Evolutionary conservation across 495 filamentous ascomycete genomes (phyloP), one percentile per base, ranked within the genome.

Genomic region (Friedmanniomyces endolithicus): DNA sequence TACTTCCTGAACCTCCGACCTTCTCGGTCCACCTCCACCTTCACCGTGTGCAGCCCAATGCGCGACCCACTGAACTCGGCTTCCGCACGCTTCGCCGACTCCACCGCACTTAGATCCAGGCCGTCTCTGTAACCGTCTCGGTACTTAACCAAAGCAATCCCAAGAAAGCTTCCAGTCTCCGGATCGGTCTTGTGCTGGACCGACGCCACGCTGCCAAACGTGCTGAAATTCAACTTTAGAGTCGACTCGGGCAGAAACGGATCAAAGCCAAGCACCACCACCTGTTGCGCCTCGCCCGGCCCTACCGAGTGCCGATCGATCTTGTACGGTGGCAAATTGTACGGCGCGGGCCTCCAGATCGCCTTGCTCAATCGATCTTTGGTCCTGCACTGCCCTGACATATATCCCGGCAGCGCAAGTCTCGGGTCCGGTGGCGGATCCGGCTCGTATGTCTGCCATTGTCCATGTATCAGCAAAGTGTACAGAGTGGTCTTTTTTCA

Each of bases 251-350:
- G 77, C 44, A 64, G 29, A 57, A 99, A 71, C 6, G 92, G 88
- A 68, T 96, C 90, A 65, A 96, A 94, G 3, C 90, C 88, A n/a
- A 80, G 88, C 19, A 95, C 86, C 11, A 95, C 83, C 43, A 99
- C 80, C 64, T 95, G 87, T 11, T 80, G 82, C 7, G 94, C 87
- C 23, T 94, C 92, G 4, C 87, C 89, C 35, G 87, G 87, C 0
- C 88, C 89, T 53, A 90, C 81, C 14, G 90, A 95, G 1, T 86
- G 85, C 57, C 78, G 74, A 64, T 95, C 90, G 63, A 88, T 90
- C 37, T 78, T 69, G 66, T 88, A 95, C 24, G 80, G 83, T 64
- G 77, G 82, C 35, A 94, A 69, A 40, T 78, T 76, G 68, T 92
- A 94, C 0, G 90, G 89, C 35, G 85, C 79, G 53, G 77, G 71